Base-by-base conservation (phyloP, 139 green algal genomes). In the Zygnema cylindricum region DNA sequence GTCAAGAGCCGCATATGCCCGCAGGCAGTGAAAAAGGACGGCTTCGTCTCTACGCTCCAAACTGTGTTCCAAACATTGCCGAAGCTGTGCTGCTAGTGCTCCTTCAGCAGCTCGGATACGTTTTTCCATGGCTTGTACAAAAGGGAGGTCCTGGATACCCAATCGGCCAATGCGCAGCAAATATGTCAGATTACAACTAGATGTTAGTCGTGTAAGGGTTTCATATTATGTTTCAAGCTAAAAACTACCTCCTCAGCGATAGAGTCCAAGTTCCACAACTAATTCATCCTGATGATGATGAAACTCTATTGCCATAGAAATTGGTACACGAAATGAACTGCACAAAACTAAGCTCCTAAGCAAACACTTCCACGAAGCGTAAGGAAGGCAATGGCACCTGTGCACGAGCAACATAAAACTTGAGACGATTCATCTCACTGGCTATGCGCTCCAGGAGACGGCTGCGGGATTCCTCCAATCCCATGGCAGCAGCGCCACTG, bases 391-490 rank as follows among this genome's bases (percentile, higher is more conserved):
- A 35, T 7, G 35, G 39, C 33, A 91, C 87, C 81, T 95, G 91
- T 0, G 90, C 91, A 30, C 69, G 69, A 63, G 87, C 84, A 0
- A 88, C 87, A 42, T 96, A 96, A 91, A 96, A 98, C 63, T 95
- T 91, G 38, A 99, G 93, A 2, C 97, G 93, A 69, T 91, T 94
- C 81, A 98, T 94, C 90, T 99, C 97, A 0, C 92, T 94, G 0
- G 95, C 95, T 69, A 99, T 93, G 0, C 97, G 94, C 92, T 98
- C 96, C 73, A 98, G 92, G 88, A 98, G 82, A 7, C 94, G 91
- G 35, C 88, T 93, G 22, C 89, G 91, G 30, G 86, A 81, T 71
- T 96, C 94, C 57, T 95, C 94, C 1, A 88, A 84, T n/a, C 38
- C 69, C 25, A 54, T 40, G 3, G 11, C 71, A 79, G 16, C 71